Evolutionary conservation across 345 rosid genomes (phyloP), one percentile per base, ranked within the genome.

Genomic region (Acer negundo): DNA sequence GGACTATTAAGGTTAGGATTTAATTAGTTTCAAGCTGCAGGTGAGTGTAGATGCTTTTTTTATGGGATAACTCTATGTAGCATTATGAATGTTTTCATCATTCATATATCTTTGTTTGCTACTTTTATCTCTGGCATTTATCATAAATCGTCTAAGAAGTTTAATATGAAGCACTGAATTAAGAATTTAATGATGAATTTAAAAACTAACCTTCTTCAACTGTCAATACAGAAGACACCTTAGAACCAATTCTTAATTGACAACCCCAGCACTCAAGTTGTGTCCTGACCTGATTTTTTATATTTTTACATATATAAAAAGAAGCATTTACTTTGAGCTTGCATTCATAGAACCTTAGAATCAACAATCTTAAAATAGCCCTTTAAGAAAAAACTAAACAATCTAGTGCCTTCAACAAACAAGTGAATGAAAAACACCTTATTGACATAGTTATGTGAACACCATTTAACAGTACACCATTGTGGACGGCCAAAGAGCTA

Each of bases 401-500:
- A 67, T 42, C 42, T 42, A 16, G 17, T 61, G 0, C 42, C 1
- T 46, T 22, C 2, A 20, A 9, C 49, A 31, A 1, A 51, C 1
- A n/a, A 55, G 69, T 64, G 56, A 56, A 69, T 51, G 42, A 63
- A n/a, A 28, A 69, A 69, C 65, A 91, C 98, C 94, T 90, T 92
- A 23, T 86, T 80, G 40, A 90, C 90, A 72, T 90, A 95, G 67
- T 83, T 49, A 80, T 86, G 94, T 0, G 97, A 93, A 72, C 92
- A 87, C 71, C 87, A 26, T 64, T 77, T 80, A 51, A 93, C 92
- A 31, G 96, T 92, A 44, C 92, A 90, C 99, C 96, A 93, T 65
- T 91, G 98, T 40, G 98, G 98, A 24, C 92, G 88, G 58, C 97
- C 97, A 80, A 90, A 85, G 72, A 93, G 84, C 98, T 95, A 82